These are phyloP conservation scores for Prosopis cineraria DNA, from an alignment of 306 rosid genomes.

Conservation along the genomic window DNA sequence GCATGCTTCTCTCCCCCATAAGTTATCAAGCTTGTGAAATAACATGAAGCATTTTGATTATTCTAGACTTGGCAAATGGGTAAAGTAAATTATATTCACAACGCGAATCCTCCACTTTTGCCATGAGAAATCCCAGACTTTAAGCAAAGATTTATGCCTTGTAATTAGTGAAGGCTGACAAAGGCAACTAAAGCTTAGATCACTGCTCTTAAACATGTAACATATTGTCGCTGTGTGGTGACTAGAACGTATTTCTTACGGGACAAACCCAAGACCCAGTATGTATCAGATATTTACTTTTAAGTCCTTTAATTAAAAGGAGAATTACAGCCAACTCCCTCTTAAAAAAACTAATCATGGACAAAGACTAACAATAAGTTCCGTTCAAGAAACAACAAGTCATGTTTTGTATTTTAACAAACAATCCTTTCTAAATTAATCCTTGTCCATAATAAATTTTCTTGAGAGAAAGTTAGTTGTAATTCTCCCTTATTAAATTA, in stretches of 20 bases:
- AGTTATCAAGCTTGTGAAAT: constrained; percentile 22
- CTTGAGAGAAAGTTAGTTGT: no score
- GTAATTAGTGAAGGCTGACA: background rate
- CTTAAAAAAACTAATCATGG: no score
- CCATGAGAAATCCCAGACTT: background rate
- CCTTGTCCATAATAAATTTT: no score
- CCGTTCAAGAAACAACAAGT: no score
- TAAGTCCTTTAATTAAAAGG: background rate
- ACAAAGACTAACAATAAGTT: no score
- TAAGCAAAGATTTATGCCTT: constrained; percentile 24
- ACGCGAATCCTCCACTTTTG: constrained; percentile 3
- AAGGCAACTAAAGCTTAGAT: background rate
- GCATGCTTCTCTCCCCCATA: constrained; percentile 2
- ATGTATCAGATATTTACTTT: background rate
- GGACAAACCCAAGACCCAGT: background rate
- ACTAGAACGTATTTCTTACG: background rate
- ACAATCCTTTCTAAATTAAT: no score
- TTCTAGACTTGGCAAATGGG: constrained; percentile 36
- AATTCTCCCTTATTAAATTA: no score
- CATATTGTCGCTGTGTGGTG: background rate
- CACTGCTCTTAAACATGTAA: background rate
- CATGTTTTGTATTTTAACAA: no score
- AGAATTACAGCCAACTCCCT: no score
- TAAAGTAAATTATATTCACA: constrained; percentile 22
- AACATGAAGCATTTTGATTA: constrained; percentile 22